phyloP scores from a whole-genome alignment of 179 eudicot species.

The Sideroxylon spinosum region DNA sequence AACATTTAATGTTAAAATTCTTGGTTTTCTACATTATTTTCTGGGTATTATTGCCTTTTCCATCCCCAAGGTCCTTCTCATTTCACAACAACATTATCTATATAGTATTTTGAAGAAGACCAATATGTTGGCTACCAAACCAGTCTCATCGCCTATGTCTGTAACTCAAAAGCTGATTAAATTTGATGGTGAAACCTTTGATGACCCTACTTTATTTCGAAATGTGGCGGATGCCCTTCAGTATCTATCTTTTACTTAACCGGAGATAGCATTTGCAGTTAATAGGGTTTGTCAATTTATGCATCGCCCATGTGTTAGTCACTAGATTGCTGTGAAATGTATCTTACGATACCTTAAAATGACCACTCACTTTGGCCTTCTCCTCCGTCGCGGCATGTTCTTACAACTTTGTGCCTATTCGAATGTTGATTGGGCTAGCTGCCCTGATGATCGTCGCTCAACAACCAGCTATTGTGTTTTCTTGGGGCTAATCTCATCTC shows the following conservation, averaged over 20 bases:
- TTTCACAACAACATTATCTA: slow-evolving; percentile 3
- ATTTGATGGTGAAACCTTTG: not conserved
- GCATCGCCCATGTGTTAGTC: not conserved
- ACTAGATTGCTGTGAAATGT: not conserved
- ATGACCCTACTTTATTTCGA: not conserved
- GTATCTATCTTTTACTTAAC: not conserved
- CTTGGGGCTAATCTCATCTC: no score
- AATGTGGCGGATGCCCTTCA: slow-evolving; percentile 8
- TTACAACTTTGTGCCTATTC: not conserved
- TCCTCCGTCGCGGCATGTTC: not conserved
- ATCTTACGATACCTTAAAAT: not conserved
- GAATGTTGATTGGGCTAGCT: not conserved
- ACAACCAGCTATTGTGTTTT: no score
- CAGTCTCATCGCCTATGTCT: not conserved
- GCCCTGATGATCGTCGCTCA: not conserved
- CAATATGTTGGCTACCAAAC: not conserved
- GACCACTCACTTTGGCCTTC: not conserved
- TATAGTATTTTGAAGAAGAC: not conserved
- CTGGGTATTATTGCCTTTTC: not conserved
- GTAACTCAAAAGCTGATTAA: not conserved
- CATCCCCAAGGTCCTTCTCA: not conserved
- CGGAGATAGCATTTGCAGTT: slow-evolving; percentile 4
- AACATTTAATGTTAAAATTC: not conserved
- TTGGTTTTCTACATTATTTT: not conserved
- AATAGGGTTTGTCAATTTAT: slow-evolving; percentile 11